Base-by-base conservation (phyloP, 495 filamentous ascomycete genomes). In the Physcia stellaris region DNA sequence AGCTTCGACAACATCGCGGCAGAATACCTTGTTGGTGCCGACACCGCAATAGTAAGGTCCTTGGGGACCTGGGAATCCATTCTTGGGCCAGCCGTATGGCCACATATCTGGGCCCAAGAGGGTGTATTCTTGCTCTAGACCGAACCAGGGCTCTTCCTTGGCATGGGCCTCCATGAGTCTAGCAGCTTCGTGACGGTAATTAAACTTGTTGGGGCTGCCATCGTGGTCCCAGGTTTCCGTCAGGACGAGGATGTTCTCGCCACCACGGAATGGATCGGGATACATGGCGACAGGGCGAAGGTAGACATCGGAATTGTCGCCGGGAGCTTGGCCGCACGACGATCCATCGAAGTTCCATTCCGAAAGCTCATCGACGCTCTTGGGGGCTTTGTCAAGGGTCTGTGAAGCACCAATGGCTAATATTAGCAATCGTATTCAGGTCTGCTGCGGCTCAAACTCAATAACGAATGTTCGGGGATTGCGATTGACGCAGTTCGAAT, bases 261-360 rank as follows among this genome's bases (percentile, higher is more conserved):
- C 73, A 30, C 66, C 67, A 47, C 90, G 82, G 83, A 95, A 87
- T 33, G 90, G 90, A 42, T 95, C 87, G 45, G 88, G 85, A 73
- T 70, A 96, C 64, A 82, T 76, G 46, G 85, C 83, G 40, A 83
- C 75, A 41, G 90, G 90, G 54, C 83, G 80, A 44, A 98, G 82
- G 72, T 94, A 95, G 75, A 96, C 79, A 66, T 98, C 90, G 40
- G 87, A 95, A 73, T 98, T 86, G 62, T 88, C 83, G 56, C 88
- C 85, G 23, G 86, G 85, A 38, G 90, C 90, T 63, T 98, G 90
- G 52, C 70, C 83, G 50, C 85, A 94, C 15, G 86, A 94, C 39
- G 85, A 93, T 58, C 90, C 90, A 57, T 98, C 90, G 56, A 98
- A 98, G 72, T 96, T 98, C 90, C 90, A 98, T 61, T 93, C 84